Evolutionary conservation across 495 filamentous ascomycete genomes (phyloP), one percentile per base, ranked within the genome.

Genomic region (Penicillium manginii): DNA sequence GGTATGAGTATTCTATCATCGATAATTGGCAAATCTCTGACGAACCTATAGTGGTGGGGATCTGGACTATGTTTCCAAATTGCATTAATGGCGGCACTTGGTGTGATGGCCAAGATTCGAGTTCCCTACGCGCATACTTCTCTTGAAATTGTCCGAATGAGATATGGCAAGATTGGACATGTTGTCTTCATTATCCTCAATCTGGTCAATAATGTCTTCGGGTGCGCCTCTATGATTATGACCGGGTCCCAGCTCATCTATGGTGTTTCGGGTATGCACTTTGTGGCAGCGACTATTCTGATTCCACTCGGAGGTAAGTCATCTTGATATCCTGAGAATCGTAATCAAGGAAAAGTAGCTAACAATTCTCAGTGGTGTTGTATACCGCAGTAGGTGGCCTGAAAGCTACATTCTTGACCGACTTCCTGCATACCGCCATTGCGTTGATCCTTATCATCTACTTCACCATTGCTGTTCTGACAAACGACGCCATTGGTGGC

Each of bases 111-210:
- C 37, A 78, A 78, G 59, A 68, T 75, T 51, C 64, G 78, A 63
- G 83, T 82, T 4, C 82, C 82, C 5, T 83, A 83, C 60, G 81
- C 81, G 0, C 81, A 83, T 61, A 85, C 83, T 0, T 84, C 79
- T 21, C 67, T 84, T 4, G 82, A 85, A 61, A 79, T 82, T 39
- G 78, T 84, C 48, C 74, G 76, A 18, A 77, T 80, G 65, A 74
- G 83, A 54, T 84, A 85, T 65, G 81, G 82, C 21, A 68, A 69
- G 17, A 66, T 75, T 19, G 81, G 74, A 1, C 83, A 85, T 70
- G 55, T 77, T 14, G 74, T 82, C 14, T 83, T 77, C 54, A 77
- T 82, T 19, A 62, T 78, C 4, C 76, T 85, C 50, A 81, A 81
- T 43, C 67, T 83, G 18, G 73, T 77, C 17, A 81, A 77, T 57